Conservation (phyloP, 2,329 filamentous ascomycete genomes). For the Lachnellula subtilissima region DNA sequence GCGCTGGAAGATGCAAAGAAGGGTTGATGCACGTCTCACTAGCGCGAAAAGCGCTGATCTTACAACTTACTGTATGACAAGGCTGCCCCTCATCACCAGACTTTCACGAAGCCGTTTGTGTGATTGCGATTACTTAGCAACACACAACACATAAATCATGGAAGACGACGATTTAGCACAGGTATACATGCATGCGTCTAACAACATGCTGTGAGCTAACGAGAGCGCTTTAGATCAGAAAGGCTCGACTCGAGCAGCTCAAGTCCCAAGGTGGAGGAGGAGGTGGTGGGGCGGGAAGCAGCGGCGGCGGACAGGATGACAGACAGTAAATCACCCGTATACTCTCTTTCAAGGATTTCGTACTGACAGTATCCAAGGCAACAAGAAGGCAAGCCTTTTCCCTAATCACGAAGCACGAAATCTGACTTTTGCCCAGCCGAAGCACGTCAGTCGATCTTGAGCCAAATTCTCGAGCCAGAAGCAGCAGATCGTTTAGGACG, state of each 20-base stretch:
- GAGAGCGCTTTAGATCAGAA: conserved; percentile 62
- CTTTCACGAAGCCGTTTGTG: background rate
- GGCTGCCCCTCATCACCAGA: background rate
- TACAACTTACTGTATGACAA: background rate
- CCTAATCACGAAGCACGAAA: conserved; percentile 4
- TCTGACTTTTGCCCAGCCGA: conserved; percentile 44
- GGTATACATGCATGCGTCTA: conserved; percentile 10
- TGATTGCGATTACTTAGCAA: background rate
- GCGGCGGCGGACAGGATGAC: conserved; percentile 52
- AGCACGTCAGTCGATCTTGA: conserved; percentile 71
- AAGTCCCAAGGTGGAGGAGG: conserved; percentile 63
- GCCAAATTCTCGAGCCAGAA: conserved; percentile 90
- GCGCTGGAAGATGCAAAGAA: too few relatives aligned
- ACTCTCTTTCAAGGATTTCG: too few relatives aligned
- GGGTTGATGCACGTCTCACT: too few relatives aligned
- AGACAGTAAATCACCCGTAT: conserved; percentile 47
- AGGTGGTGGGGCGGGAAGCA: conserved; percentile 42
- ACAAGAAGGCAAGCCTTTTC: conserved; percentile 2
- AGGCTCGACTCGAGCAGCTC: conserved; percentile 88
- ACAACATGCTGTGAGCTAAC: background rate
- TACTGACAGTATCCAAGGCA: conserved; percentile 1
- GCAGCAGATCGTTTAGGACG: conserved; percentile 89
- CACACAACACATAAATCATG: conserved; percentile 17
- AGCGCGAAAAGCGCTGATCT: background rate
- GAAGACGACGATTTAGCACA: conserved; percentile 33